Conservation (phyloP, 2,329 filamentous ascomycete species). For the Calonectria henricotiae region DNA sequence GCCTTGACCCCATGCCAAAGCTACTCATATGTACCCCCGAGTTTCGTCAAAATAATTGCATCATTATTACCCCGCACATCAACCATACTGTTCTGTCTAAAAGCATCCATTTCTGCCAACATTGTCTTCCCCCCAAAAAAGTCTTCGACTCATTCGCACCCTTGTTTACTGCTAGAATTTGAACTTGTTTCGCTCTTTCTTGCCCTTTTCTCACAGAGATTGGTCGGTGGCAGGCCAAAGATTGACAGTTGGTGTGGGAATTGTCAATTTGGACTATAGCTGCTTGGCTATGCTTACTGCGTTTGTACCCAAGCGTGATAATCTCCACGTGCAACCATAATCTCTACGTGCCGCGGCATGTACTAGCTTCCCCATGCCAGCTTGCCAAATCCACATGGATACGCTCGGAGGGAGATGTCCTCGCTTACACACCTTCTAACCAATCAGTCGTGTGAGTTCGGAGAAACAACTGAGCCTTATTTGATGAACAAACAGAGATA, state of each 20-base stretch:
- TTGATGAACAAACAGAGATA: no score
- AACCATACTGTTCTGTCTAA: background rate
- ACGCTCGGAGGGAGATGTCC: background rate
- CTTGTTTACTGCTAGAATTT: no score
- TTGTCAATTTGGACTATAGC: no score
- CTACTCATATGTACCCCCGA: background rate
- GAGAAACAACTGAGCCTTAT: background rate
- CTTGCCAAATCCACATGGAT: background rate
- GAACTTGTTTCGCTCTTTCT: no score
- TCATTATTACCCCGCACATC: slow-evolving; percentile 13
- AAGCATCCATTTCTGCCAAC: background rate
- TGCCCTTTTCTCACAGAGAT: no score
- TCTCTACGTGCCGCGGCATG: background rate
- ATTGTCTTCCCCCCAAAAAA: background rate
- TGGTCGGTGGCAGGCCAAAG: no score
- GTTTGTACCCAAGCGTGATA: background rate
- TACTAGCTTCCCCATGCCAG: no score
- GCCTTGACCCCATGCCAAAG: background rate
- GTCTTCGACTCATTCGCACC: no score
- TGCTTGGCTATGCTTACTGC: background rate
- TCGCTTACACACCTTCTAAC: background rate
- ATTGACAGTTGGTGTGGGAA: no score
- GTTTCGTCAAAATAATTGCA: background rate
- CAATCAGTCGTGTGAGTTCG: background rate
- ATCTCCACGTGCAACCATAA: background rate